Percentiles rank a stretch among this genome's conserved stretches.
These are phyloP conservation scores for Lactuca sativa DNA, from an alignment of 129 eudicot genomes.

Conservation along the genomic window DNA sequence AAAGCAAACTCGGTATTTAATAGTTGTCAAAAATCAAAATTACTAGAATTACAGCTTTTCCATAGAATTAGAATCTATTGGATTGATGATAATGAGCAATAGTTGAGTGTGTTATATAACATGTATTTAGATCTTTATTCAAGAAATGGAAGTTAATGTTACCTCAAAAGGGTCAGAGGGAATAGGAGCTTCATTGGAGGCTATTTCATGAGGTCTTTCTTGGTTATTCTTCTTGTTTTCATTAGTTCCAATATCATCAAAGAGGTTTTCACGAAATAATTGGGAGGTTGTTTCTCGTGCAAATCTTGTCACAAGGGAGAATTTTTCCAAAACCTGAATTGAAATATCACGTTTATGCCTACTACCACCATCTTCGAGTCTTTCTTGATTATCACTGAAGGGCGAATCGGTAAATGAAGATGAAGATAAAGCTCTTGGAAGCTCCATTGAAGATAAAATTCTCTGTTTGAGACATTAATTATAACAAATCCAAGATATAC, in stretches of 20 bases:
- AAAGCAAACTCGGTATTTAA: background rate
- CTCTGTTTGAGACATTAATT: conserved; percentile 29
- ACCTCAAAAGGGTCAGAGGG: conserved; percentile 88
- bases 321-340: conserved; percentile 82
- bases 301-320: conserved; percentile 92
- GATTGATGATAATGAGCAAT: background rate
- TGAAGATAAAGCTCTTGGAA: conserved; percentile 74
- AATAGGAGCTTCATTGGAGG: conserved; percentile 53
- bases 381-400: conserved; percentile 35
- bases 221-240: conserved; percentile 51
- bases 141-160: background rate
- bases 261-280: conserved; percentile 68
- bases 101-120: too few species aligned
- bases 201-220: conserved; percentile 32
- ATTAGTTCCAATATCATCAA: conserved; percentile 47
- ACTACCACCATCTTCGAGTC: conserved; percentile 37
- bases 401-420: conserved; percentile 41
- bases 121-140: background rate
- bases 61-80: too few species aligned
- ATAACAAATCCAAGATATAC: background rate
- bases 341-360: conserved; percentile 83
- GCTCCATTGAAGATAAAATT: conserved; percentile 91
- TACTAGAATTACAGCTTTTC: too few species aligned
- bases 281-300: conserved; percentile 98
- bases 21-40: background rate